Conservation (phyloP, 495 filamentous ascomycete genomes). For the Lentithecium fluviatile region DNA sequence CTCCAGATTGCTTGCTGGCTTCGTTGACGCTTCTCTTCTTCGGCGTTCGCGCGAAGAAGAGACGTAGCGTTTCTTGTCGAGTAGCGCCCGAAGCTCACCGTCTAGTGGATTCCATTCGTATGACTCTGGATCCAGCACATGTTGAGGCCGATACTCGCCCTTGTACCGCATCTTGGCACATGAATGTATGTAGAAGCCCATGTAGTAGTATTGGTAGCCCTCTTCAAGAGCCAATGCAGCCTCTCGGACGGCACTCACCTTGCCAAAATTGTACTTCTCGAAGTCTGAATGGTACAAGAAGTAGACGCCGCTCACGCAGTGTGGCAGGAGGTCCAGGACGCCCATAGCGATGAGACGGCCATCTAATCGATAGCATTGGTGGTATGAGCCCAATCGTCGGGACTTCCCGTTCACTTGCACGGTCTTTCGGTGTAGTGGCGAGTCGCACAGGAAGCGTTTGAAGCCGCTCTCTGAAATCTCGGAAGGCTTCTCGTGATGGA, state of each 20-base stretch:
- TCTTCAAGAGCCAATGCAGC: slow-evolving; percentile 74
- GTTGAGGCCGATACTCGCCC: slow-evolving; percentile 77
- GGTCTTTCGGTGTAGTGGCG: slow-evolving; percentile 63
- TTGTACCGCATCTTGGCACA: slow-evolving; percentile 89
- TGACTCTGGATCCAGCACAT: slow-evolving; percentile 76
- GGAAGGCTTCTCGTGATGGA: slow-evolving; percentile 71
- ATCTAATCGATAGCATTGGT: slow-evolving; percentile 92
- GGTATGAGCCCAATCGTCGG: slow-evolving; percentile 78
- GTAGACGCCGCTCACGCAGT: slow-evolving; percentile 90
- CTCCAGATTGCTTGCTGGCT: slow-evolving; percentile 1
- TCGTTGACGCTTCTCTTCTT: background rate
- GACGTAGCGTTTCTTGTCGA: slow-evolving; percentile 68
- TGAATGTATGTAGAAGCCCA: slow-evolving; percentile 73
- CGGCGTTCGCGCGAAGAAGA: slow-evolving; percentile 58
- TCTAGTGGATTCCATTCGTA: slow-evolving; percentile 74
- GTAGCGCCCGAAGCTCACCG: slow-evolving; percentile 59
- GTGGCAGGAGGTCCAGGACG: slow-evolving; percentile 83
- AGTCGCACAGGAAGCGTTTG: slow-evolving; percentile 76
- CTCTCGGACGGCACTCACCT: slow-evolving; percentile 82
- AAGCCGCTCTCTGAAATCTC: slow-evolving; percentile 71
- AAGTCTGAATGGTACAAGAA: slow-evolving; percentile 86
- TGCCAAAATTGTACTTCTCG: slow-evolving; percentile 77
- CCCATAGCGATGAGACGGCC: slow-evolving; percentile 84
- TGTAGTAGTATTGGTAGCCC: slow-evolving; percentile 72
- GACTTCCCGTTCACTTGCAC: slow-evolving; percentile 49